phyloP scores from a whole-genome alignment of 371 early-diverging fungal species.

The Hamiltosporidium tvaerminnensis region DNA sequence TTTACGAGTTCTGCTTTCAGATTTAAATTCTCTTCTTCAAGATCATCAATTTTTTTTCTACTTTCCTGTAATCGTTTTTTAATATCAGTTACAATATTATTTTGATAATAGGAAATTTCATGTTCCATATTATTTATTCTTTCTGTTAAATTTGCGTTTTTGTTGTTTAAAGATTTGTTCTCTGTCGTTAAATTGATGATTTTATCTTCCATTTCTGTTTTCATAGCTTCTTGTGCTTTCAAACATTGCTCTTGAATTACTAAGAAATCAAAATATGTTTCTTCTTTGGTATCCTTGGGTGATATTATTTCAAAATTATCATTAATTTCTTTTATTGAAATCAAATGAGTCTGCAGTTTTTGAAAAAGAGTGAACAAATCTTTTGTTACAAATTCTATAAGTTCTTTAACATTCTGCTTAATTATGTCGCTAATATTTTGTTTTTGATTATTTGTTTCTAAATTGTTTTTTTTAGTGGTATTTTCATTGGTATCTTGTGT shows the following conservation, averaged over 20 bases:
- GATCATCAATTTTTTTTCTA: conserved; percentile 3
- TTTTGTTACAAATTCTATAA: no score
- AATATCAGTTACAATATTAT: conserved; percentile 9
- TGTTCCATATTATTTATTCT: conserved; percentile 2
- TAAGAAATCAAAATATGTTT: conserved; percentile 36
- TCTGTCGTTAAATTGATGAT: conserved; percentile 12
- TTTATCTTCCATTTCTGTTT: conserved; percentile 14
- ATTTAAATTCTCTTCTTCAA: conserved; percentile 4
- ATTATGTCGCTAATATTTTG: no score
- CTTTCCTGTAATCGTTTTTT: conserved; percentile 4
- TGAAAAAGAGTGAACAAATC: no score
- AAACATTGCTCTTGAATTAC: conserved; percentile 33
- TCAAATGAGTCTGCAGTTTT: no score
- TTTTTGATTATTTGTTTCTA: no score
- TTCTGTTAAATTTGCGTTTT: conserved; percentile 11
- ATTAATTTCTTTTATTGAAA: no score
- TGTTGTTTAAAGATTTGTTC: conserved; percentile 4
- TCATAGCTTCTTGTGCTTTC: conserved; percentile 38
- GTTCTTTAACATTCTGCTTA: no score
- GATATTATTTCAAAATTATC: no score
- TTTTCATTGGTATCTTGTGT: no score
- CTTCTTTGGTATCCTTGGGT: no score
- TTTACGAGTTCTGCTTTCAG: conserved; percentile 3
- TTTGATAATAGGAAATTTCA: conserved; percentile 8
- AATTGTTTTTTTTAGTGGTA: no score